A percentile compares a stretch with the other conserved stretches of the same genome.
Conservation (phyloP, 148 eudicot genomes). For the Rhododendron griersonianum region DNA sequence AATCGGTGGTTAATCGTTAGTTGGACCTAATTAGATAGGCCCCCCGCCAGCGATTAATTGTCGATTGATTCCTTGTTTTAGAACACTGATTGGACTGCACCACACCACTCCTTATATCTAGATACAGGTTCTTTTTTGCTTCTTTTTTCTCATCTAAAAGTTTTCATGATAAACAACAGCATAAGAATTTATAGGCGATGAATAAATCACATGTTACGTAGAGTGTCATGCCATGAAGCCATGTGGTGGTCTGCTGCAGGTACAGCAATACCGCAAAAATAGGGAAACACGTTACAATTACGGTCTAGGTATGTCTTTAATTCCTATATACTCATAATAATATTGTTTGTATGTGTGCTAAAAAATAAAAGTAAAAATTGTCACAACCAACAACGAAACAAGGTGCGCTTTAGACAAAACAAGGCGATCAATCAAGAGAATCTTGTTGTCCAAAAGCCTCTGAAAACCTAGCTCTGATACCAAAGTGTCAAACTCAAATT, state of each 20-base stretch:
- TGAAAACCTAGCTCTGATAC: too few relatives aligned
- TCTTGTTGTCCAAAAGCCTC: too few relatives aligned
- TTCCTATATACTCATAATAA: background rate
- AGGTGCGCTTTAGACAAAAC: too few relatives aligned
- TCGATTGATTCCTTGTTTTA: too few relatives aligned
- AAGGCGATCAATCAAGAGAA: too few relatives aligned
- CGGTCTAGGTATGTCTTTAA: background rate
- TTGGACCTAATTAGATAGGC: too few relatives aligned
- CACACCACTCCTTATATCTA: background rate
- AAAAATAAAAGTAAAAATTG: too few relatives aligned
- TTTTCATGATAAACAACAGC: background rate
- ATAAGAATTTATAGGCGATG: background rate
- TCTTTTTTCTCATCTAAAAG: background rate
- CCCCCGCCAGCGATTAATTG: too few relatives aligned
- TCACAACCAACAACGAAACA: too few relatives aligned
- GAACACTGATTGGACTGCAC: background rate
- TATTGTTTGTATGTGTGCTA: too few relatives aligned
- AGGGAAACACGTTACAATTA: background rate
- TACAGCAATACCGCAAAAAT: background rate
- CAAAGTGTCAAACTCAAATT: too few relatives aligned
- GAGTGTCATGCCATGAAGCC: background rate
- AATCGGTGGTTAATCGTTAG: too few relatives aligned
- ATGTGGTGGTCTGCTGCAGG: background rate
- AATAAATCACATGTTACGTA: background rate
- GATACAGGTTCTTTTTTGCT: background rate